phyloP scores from a whole-genome alignment of 2,329 filamentous ascomycete species.

The Tolypocladium capitatum region DNA sequence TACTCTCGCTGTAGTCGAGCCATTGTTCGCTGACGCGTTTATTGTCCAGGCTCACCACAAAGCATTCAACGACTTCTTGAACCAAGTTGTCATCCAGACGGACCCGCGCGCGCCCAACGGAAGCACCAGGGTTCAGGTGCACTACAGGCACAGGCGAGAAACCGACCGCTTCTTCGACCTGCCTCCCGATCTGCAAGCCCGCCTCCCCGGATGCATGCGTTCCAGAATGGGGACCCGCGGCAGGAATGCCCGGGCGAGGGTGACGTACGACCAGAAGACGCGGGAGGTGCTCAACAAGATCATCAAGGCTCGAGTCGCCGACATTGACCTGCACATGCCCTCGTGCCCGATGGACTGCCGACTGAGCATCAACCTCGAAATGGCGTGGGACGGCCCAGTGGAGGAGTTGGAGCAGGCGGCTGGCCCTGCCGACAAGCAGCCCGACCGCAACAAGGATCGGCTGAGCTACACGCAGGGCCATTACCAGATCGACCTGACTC shows the following conservation, averaged over 20 bases:
- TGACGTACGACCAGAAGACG: slow-evolving; percentile 65
- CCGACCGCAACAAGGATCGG: slow-evolving; percentile 73
- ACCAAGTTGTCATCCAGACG: slow-evolving; percentile 49
- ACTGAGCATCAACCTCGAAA: slow-evolving; percentile 89
- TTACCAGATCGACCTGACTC: slow-evolving; percentile 86
- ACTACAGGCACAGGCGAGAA: slow-evolving; percentile 73
- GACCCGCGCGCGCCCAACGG: slow-evolving; percentile 36
- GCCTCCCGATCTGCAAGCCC: slow-evolving; percentile 40
- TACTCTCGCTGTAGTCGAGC: not conserved
- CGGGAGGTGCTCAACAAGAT: slow-evolving; percentile 65
- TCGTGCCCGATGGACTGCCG: slow-evolving; percentile 72
- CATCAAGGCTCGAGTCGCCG: slow-evolving; percentile 77
- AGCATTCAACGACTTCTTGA: slow-evolving; percentile 72
- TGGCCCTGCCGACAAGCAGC: slow-evolving; percentile 24
- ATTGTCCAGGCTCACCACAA: slow-evolving; percentile 58
- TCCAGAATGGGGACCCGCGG: slow-evolving; percentile 38
- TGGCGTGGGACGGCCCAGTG: slow-evolving; percentile 63
- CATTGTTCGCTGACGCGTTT: slow-evolving; percentile 3
- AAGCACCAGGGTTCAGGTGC: slow-evolving; percentile 45
- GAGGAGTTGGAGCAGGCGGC: slow-evolving; percentile 35
- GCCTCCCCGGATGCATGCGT: slow-evolving; percentile 51
- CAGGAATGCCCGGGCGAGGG: slow-evolving; percentile 36
- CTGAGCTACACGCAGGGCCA: slow-evolving; percentile 79
- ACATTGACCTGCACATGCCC: slow-evolving; percentile 80
- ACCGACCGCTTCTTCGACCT: slow-evolving; percentile 75